Base-by-base conservation (phyloP, 345 rosid species). In the Citrus maxima region DNA sequence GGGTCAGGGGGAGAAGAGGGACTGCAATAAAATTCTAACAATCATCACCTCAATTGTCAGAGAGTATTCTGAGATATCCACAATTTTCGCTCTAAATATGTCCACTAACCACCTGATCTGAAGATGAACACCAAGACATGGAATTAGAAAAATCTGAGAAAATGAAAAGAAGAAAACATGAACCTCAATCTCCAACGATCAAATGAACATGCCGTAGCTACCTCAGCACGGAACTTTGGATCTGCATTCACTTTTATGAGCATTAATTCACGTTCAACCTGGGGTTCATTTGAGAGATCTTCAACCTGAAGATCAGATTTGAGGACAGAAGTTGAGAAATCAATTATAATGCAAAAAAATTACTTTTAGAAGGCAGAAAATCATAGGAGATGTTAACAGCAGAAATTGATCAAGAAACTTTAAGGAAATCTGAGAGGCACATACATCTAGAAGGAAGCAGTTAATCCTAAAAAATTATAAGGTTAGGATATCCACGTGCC, bases 241-340 rank as follows among this genome's bases (percentile, higher is more conserved):
- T 87, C 84, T 3, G 92, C 91, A 67, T 89, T 80, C 70, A 96
- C 89, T 85, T 95, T 95, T 51, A 95, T 84, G 80, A 95, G 98
- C 97, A 95, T 95, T 70, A 95, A 81, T 77, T 95, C 98, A 71
- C 98, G 95, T 81, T 95, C 99, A 70, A 96, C 97, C 74, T 93
- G 99, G 24, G 99, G 92, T 83, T 94, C 99, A 76, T 46, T 88
- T 13, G 99, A 96, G 75, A 96, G 78, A 87, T 96, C 99, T 56
- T 94, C 97, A 79, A 94, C 99, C 98, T 94, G 82, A 38, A 35
- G 1, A 35, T 55, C 34, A 67, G 34, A 35, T 54, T 76, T 35
- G 6, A 35, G 24, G 34, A 38, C 2, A 55, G 22, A 64, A 46
- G 49, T 75, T 21, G 37, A 7, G 61, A 67, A 76, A 66, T 76